phyloP scores from a whole-genome alignment of 352 stramenopile genomes.

The Globisporangium carolinianum region DNA sequence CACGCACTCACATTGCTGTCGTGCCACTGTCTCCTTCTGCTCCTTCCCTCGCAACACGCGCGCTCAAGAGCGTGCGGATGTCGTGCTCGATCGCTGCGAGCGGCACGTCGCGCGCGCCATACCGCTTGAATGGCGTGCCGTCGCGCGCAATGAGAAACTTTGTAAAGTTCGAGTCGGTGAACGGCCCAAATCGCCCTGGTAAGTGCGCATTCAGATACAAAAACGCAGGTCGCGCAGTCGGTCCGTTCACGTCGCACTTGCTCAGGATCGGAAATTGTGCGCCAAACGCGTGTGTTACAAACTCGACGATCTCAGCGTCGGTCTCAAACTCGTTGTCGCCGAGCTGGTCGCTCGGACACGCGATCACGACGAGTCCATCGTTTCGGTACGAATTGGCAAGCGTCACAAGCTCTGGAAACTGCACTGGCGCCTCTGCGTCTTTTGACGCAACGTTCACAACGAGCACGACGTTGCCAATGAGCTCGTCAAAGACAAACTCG shows the following conservation, averaged over 20 bases:
- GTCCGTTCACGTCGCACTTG: constrained; percentile 73
- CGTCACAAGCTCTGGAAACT: constrained; percentile 71
- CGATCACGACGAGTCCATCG: constrained; percentile 38
- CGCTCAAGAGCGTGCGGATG: constrained; percentile 20
- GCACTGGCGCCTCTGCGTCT: constrained; percentile 61
- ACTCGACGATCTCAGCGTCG: constrained; percentile 24
- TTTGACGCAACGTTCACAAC: constrained; percentile 80
- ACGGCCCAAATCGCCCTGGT: constrained; percentile 21
- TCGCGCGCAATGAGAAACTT: constrained; percentile 56
- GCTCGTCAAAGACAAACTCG: constrained; percentile 13
- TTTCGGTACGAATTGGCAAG: constrained; percentile 38
- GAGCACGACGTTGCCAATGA: constrained; percentile 37
- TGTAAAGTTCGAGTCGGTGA: constrained; percentile 68
- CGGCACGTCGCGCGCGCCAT: constrained; percentile 26
- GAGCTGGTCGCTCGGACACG: constrained; percentile 83
- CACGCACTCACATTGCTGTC: no score
- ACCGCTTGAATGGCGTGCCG: constrained; percentile 32
- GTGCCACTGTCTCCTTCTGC: no score
- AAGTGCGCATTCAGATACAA: constrained; percentile 52
- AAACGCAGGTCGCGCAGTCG: constrained; percentile 52
- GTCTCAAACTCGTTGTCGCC: constrained; percentile 43
- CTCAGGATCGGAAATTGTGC: constrained; percentile 31
- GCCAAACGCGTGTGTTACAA: constrained; percentile 18
- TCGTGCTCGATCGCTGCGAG: constrained; percentile 28
- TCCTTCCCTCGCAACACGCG: no score